Base-by-base conservation (phyloP, 2,329 filamentous ascomycete species). In the Cercospora sp. region DNA sequence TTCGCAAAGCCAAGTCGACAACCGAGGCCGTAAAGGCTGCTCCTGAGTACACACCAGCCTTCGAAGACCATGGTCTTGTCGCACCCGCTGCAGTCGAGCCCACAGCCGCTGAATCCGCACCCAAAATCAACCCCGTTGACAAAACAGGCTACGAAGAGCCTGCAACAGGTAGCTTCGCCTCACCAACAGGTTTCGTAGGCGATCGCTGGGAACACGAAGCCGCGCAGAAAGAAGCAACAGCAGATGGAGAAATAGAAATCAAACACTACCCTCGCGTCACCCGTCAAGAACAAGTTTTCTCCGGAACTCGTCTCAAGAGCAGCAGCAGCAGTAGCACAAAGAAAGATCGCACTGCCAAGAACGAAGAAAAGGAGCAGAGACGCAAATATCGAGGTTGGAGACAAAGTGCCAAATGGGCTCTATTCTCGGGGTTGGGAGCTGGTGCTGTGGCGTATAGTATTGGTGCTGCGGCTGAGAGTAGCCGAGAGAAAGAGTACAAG, bases 101-200 rank as follows among this genome's bases (percentile, higher is more conserved):
- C 26, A 65, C 68, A 45, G 45, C 66, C 5, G 59, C 63, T n/a
- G 57, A 48, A 6, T 33, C 64, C 18, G 42, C 62, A 9, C 58
- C 58, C 3, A 68, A 70, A 36, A 75, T 87, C 71, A 90, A 90
- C 72, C 88, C 89, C 0, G 87, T 90, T 42, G 81, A 83, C 69
- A 81, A 80, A 3, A 83, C 78, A 2, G 63, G 73, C 18, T 58
- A 67, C 33, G 60, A 68, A 40, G 66, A 71, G 74, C 78, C 82
- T 8, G 70, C 66, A 10, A 85, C 86, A 5, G 87, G 86, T 4
- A 85, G 85, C 63, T 90, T 88, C 75, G 87, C 87, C 18, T 88
- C 86, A 36, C 88, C 88, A 1, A 90, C 88, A 1, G 88, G 88
- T 0, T 90, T 88, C 73, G 85, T 90, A 53, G 70, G 70, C 23